Base-by-base conservation (phyloP, 1,139 yeast species). In the Sugiyamaella grinbergsii region DNA sequence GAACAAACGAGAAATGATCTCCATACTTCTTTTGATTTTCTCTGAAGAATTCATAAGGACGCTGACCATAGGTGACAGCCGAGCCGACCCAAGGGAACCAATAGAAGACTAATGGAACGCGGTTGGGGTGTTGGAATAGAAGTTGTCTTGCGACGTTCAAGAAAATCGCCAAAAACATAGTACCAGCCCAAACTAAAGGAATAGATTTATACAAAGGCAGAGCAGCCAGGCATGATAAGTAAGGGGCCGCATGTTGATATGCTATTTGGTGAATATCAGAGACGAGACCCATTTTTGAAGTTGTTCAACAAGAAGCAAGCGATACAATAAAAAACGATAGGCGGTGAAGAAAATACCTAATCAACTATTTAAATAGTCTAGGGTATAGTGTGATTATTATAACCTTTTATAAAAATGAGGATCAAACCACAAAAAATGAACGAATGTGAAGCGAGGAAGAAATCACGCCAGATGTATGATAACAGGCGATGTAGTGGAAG, bases 31-130 rank as follows among this genome's bases (percentile, higher is more conserved):
- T 67, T 61, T 90, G 85, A 69, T 93, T 85, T 45, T 76, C 73
- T 59, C 80, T 85, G 63, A 93, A 94, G 69, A 93, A 93, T 53
- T 81, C 88, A 67, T 91, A 93, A 16, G 98, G 98, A 59, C 84
- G 83, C 85, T 83, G 85, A 62, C 98, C 98, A 67, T 88, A 93
- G 6, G 78, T 72, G 33, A 85, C 81, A 37, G 98, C 94, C 36
- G 94, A 85, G 42, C 98, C 98, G 50, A 93, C 75, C 96, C 97
- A 91, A 29, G 98, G 98, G 57, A 93, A 74, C 85, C 91, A 85
- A 74, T 93, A 85, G 67, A 88, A 89, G 5, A 89, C 98, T 60
- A 93, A 69, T 5, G 98, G 98, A 13, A 81, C 68, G 7, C 69
- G 60, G 55, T 65, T 65, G 53, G 79, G 86, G 70, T 93, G 79